These are phyloP conservation scores for Leccinum pachyderme DNA, from an alignment of 1,284 basidiomycete species.

Conservation along the genomic window DNA sequence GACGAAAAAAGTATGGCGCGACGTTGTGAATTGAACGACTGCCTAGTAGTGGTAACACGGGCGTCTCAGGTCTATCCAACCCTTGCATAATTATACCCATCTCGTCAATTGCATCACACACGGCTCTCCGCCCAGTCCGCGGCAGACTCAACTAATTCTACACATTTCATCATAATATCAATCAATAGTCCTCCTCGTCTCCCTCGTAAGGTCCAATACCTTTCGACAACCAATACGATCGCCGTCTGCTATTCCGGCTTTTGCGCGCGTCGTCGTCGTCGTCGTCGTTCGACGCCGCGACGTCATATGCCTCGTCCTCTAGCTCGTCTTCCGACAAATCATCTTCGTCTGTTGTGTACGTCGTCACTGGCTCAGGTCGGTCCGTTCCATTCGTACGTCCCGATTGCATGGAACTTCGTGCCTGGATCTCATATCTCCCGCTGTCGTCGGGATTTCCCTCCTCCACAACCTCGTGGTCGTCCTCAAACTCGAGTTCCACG, in stretches of 20 bases:
- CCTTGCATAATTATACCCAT: slow-evolving; percentile 1
- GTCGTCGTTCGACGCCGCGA: slow-evolving; percentile 15
- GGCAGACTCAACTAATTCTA: background rate
- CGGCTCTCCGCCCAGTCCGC: background rate
- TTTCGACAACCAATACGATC: slow-evolving; percentile 36
- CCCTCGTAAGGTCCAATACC: slow-evolving; percentile 20
- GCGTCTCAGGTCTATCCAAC: background rate
- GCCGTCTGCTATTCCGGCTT: slow-evolving; percentile 17
- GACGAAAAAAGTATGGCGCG: background rate
- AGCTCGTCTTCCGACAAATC: slow-evolving; percentile 23
- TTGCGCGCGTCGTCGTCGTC: slow-evolving; percentile 16
- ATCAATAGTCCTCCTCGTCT: slow-evolving; percentile 33
- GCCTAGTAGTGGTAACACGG: background rate
- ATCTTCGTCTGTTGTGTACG: slow-evolving; percentile 33
- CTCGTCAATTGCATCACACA: slow-evolving; percentile 1
- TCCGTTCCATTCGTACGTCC: slow-evolving; percentile 4
- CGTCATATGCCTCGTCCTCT: slow-evolving; percentile 20
- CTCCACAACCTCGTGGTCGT: slow-evolving; percentile 13
- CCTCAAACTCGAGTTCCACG: slow-evolving; percentile 18
- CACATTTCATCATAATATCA: background rate
- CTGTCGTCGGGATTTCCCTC: slow-evolving; percentile 22
- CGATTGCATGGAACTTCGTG: slow-evolving; percentile 10
- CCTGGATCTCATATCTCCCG: slow-evolving; percentile 30
- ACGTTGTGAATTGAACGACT: background rate
- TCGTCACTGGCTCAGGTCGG: slow-evolving; percentile 12